phyloP scores from a whole-genome alignment of 2,329 filamentous ascomycete species.

The Sclerotinia glacialis region DNA sequence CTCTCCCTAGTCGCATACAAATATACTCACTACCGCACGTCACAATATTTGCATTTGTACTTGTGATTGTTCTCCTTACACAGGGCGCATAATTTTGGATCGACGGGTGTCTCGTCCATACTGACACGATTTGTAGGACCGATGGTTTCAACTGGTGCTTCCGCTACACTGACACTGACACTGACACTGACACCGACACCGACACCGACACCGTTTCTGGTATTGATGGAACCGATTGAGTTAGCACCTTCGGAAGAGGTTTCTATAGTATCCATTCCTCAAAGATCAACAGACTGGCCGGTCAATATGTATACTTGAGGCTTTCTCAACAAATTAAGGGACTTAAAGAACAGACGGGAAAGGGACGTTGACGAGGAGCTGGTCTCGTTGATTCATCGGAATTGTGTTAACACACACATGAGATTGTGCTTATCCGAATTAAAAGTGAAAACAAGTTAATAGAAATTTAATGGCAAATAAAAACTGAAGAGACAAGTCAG shows the following conservation, averaged over 20 bases:
- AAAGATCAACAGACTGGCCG: too few species aligned
- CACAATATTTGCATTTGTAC: conserved; percentile 63
- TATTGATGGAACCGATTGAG: neutral
- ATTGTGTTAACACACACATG: neutral
- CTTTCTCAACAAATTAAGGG: neutral
- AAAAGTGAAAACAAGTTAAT: neutral
- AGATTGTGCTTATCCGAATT: neutral
- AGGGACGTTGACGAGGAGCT: neutral
- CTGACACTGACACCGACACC: neutral
- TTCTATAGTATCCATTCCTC: neutral
- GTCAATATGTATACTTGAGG: neutral
- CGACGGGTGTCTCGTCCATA: neutral
- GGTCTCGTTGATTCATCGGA: neutral
- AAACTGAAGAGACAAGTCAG: neutral
- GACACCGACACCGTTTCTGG: neutral
- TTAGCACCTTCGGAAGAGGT: neutral
- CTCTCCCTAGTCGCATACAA: too few species aligned
- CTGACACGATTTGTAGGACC: neutral
- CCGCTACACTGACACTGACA: neutral
- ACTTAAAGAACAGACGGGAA: neutral
- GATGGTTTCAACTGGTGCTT: neutral
- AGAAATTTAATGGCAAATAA: neutral
- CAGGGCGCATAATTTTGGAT: conserved; percentile 49
- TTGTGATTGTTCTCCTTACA: conserved; percentile 53
- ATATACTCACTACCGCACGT: conserved; percentile 54